A percentile compares a stretch with the other conserved stretches of the same genome.
Evolutionary conservation across 192 early-diverging fungal genomes (phyloP).

Genomic region (Coemansia aciculifera): DNA sequence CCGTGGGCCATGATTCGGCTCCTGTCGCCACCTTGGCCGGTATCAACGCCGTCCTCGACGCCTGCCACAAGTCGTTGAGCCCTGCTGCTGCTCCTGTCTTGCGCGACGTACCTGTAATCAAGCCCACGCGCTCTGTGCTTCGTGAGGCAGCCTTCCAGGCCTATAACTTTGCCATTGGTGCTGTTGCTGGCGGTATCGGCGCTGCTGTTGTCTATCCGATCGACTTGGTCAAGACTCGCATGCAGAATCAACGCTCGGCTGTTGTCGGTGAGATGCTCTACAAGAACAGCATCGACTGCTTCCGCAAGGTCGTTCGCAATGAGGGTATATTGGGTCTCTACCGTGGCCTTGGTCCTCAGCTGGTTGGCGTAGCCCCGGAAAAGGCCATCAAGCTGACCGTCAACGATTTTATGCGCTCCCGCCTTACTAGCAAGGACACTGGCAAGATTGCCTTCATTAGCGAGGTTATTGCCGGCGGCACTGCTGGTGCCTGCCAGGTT

Average conservation of each 20-base stretch:
- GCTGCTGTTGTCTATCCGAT: slow-evolving; percentile 96
- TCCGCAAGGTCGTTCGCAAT: slow-evolving; percentile 89
- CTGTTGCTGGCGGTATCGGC: slow-evolving; percentile 90
- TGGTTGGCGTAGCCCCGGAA: slow-evolving; percentile 95
- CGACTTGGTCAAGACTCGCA: slow-evolving; percentile 97
- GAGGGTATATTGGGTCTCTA: slow-evolving; percentile 91
- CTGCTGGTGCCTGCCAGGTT: slow-evolving; percentile 85
- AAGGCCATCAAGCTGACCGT: slow-evolving; percentile 98
- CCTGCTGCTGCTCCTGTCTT: slow-evolving; percentile 18
- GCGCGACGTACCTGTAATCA: neutral
- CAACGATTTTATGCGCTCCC: slow-evolving; percentile 85
- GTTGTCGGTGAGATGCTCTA: slow-evolving; percentile 90
- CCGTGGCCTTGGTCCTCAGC: slow-evolving; percentile 88
- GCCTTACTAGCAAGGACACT: slow-evolving; percentile 64
- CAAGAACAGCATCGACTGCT: slow-evolving; percentile 95
- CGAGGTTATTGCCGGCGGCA: slow-evolving; percentile 84
- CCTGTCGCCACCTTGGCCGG: slow-evolving; percentile 22
- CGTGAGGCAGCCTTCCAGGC: slow-evolving; percentile 60
- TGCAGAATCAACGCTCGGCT: slow-evolving; percentile 95
- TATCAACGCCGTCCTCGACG: slow-evolving; percentile 20
- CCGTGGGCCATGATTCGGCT: slow-evolving; percentile 24
- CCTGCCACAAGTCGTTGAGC: slow-evolving; percentile 29
- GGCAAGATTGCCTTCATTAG: slow-evolving; percentile 74
- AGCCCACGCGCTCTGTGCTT: slow-evolving; percentile 12
- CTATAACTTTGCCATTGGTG: slow-evolving; percentile 79